Base-by-base conservation (phyloP, 805 yeast genomes). In the Suhomyces prunicola region DNA sequence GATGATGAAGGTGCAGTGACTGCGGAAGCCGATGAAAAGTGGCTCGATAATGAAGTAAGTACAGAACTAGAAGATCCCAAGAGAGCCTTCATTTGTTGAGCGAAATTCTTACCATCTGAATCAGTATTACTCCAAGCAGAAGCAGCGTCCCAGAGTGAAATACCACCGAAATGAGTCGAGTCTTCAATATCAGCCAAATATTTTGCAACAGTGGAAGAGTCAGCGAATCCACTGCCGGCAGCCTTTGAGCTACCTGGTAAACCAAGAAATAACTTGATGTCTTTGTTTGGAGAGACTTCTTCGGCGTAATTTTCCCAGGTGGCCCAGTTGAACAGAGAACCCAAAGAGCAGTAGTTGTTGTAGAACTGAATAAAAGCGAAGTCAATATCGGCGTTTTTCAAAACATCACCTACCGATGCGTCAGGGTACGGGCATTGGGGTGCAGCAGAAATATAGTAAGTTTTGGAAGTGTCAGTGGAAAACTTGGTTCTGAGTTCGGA, bases 361-460 rank as follows among this genome's bases (percentile, higher is more conserved):
- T 90, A 91, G 73, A 91, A 91, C 73, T 90, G 97, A 58, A 92
- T 79, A 65, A 88, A 90, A 4, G 90, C 87, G 68, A 84, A 90
- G 70, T 91, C 97, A 59, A 91, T 76, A 39, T 81, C 75, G 9
- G 89, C 84, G 69, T 79, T 47, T 82, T 58, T 51, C 45, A 70
- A 55, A 23, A 66, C 56, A 19, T 57, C 60, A 19, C 68, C 68
- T 19, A 67, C 57, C 24, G 62, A 60, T 8, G 57, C 85, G 72
- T 91, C 97, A 17, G 97, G 96, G 67, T 85, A 87, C 24, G 84
- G 86, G 74, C 97, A 92, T 73, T 90, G 97, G 19, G 97, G 97
- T 57, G 97, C 93, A 58, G 96, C 96, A 50, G 96, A 84, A 45
- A 90, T 73, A 67, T 86, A 88, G 73, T 85, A 88, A 27, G 70